A percentile compares a stretch with the other conserved stretches of the same genome.
Conservation (phyloP, 768 basidiomycete genomes). For the Psilocybe cubensis region DNA sequence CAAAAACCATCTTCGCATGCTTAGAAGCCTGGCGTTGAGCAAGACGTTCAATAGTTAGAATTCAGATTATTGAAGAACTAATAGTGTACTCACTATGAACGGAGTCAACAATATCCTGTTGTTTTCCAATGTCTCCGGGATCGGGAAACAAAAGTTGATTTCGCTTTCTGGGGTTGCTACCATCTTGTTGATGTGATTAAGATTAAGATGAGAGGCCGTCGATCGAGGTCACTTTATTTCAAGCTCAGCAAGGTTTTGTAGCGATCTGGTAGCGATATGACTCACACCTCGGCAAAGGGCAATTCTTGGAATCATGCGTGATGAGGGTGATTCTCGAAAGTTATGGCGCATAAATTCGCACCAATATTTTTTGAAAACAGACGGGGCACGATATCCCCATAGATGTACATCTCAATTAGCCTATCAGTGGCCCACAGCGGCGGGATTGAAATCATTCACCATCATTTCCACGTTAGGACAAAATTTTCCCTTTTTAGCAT, state of each 20-base stretch:
- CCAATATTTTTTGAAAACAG: too few relatives aligned
- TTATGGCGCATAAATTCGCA: too few relatives aligned
- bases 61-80: neutral
- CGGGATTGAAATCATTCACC: too few relatives aligned
- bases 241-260: too few relatives aligned
- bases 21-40: conserved; percentile 38
- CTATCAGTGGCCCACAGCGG: too few relatives aligned
- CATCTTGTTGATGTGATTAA: neutral
- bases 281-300: neutral
- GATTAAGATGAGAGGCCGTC: neutral
- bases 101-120: conserved; percentile 52
- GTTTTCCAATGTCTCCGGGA: conserved; percentile 47
- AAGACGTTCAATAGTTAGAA: neutral
- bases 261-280: too few relatives aligned
- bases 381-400: too few relatives aligned
- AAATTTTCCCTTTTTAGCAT: too few relatives aligned
- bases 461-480: too few relatives aligned
- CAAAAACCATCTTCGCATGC: conserved; percentile 46
- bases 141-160: conserved; percentile 54
- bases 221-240: neutral
- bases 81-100: conserved; percentile 44
- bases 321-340: too few relatives aligned
- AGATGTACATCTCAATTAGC: too few relatives aligned
- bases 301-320: too few relatives aligned
- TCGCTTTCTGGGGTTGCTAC: conserved; percentile 28